Evolutionary conservation across 495 filamentous ascomycete genomes (phyloP).

Genomic region (Thermothielavioides terrestris): DNA sequence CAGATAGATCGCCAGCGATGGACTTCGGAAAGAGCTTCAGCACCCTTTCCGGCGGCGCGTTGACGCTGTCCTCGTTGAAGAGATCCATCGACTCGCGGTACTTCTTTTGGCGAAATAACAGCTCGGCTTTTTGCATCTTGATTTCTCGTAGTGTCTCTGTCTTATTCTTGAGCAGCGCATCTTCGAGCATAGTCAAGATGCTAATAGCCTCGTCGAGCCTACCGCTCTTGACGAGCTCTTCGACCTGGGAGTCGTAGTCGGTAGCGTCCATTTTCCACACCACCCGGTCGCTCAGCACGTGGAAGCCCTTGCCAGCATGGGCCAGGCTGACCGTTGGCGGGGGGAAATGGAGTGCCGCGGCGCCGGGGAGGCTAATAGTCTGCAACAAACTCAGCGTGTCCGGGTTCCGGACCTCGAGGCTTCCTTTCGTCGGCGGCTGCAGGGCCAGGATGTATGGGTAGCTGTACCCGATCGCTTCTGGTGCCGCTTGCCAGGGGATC

Average conservation of each 20-base stretch:
- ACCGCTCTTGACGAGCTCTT: slow-evolving; percentile 66
- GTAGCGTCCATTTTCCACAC: slow-evolving; percentile 96
- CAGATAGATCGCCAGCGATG: slow-evolving; percentile 75
- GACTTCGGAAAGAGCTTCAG: slow-evolving; percentile 73
- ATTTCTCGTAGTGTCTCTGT: slow-evolving; percentile 67
- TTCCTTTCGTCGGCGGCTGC: slow-evolving; percentile 74
- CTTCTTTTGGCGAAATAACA: slow-evolving; percentile 69
- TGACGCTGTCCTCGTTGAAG: slow-evolving; percentile 69
- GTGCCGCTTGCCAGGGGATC: slow-evolving; percentile 82
- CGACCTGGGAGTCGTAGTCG: slow-evolving; percentile 86
- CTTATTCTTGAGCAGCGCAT: slow-evolving; percentile 82
- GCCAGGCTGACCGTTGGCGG: slow-evolving; percentile 86
- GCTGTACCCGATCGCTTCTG: slow-evolving; percentile 85
- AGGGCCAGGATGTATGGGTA: slow-evolving; percentile 91
- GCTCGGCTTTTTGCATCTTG: slow-evolving; percentile 83
- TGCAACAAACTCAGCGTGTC: slow-evolving; percentile 83
- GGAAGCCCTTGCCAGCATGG: slow-evolving; percentile 89
- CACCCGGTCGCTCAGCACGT: slow-evolving; percentile 76
- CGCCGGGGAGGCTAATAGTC: slow-evolving; percentile 68
- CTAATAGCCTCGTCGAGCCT: slow-evolving; percentile 90
- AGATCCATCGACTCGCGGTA: slow-evolving; percentile 86
- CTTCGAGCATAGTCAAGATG: slow-evolving; percentile 78
- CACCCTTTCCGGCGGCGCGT: slow-evolving; percentile 82
- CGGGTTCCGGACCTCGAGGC: slow-evolving; percentile 85
- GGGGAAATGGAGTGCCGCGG: slow-evolving; percentile 80